These are phyloP conservation scores for Pythium vanterpoolii DNA, from an alignment of 352 stramenopile species.

Conservation along the genomic window DNA sequence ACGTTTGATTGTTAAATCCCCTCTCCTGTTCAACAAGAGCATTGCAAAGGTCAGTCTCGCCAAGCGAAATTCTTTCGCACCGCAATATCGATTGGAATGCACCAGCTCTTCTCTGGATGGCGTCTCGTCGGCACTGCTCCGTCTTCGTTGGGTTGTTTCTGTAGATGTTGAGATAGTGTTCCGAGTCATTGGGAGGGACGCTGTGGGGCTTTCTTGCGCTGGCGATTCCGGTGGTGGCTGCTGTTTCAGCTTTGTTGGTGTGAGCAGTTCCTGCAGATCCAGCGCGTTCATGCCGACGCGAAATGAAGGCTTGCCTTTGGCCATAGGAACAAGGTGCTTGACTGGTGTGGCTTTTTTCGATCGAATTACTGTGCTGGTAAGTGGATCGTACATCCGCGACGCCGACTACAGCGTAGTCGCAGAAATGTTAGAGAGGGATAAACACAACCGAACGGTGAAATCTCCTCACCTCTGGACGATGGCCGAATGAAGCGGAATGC, in stretches of 20 bases:
- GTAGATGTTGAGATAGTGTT: constrained; percentile 3
- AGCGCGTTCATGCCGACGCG: constrained; percentile 66
- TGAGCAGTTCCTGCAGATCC: constrained; percentile 50
- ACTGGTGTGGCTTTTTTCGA: constrained; percentile 18
- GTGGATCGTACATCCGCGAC: constrained; percentile 64
- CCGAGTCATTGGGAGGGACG: background rate
- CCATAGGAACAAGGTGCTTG: constrained; percentile 19
- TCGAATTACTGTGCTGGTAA: constrained; percentile 35
- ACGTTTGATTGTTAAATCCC: constrained; percentile 50
- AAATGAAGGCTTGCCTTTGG: constrained; percentile 26
- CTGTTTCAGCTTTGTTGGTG: constrained; percentile 28
- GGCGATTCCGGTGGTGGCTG: background rate
- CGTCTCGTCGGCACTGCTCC: background rate
- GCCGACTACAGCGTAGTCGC: constrained; percentile 40
- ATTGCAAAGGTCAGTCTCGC: background rate
- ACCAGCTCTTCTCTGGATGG: constrained; percentile 8
- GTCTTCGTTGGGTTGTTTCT: constrained; percentile 4
- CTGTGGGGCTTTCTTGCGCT: background rate
- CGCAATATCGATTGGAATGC: background rate
- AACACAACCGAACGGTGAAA: background rate
- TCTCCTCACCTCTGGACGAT: constrained; percentile 51
- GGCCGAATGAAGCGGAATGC: constrained; percentile 62
- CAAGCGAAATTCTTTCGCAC: too few relatives aligned
- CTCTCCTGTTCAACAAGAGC: constrained; percentile 29
- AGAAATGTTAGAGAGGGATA: background rate